Evolutionary conservation across 345 rosid genomes (phyloP), one percentile per base, ranked within the genome.

Genomic region (Microthlaspi erraticum): DNA sequence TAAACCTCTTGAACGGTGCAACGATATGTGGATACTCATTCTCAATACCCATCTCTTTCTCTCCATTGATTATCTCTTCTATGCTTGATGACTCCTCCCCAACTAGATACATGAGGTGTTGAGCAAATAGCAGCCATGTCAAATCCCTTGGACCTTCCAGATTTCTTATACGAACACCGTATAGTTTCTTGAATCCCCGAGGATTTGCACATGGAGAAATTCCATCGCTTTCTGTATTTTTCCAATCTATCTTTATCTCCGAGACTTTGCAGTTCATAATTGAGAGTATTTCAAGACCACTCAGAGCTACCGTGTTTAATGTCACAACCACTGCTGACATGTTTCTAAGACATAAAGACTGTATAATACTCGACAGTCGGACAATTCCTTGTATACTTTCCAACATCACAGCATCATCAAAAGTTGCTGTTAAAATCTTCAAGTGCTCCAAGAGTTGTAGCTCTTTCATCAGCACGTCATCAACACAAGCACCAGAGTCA

Each of bases 271-370:
- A 17, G 2, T 19, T 4, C 43, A 0, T 0, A 10, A 61, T 31
- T 0, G 0, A 4, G 5, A 51, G 10, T 8, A 23, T n/a, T 20
- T 38, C 49, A 19, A 65, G 70, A 65, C 70, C 20, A 34, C 58
- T 2, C 5, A 65, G 19, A 65, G 70, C 48, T 64, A 36, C 70
- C 13, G 63, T 17, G 72, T 17, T 42, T 41, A 39, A 67, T 14
- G 4, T 6, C 1, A 55, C 31, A 68, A 42, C 33, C 9, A 1
- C 0, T 42, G 11, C 41, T 55, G 3, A 2, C 16, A 42, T 52
- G 3, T 41, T 3, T 5, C 23, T 1, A 0, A 67, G 46, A 2
- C 12, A 2, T 55, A 67, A 31, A 26, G 8, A 6, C 16, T 0
- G 18, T 31, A 29, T 10, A 17, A 38, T 2, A 18, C 13, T 29